These are phyloP conservation scores for Aspergillus terreus DNA, from an alignment of 2,329 filamentous ascomycete genomes.

Conservation along the genomic window DNA sequence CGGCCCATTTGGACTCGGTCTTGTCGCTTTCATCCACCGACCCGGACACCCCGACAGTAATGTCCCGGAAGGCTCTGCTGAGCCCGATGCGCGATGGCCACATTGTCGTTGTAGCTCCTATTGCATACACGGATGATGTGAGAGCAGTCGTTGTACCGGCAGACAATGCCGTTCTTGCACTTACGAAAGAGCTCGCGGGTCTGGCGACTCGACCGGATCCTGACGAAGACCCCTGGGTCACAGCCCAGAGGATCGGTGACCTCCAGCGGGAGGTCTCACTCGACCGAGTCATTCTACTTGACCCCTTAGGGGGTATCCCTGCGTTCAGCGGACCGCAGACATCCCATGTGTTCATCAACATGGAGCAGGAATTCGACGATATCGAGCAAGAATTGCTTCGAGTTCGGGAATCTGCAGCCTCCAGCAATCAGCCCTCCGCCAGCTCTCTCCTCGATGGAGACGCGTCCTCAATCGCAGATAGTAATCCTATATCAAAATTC, in stretches of 20 bases:
- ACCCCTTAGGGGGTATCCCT: slow-evolving; percentile 81
- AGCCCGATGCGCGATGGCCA: slow-evolving; percentile 64
- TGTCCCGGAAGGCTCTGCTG: slow-evolving; percentile 55
- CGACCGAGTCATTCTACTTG: slow-evolving; percentile 84
- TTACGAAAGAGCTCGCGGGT: slow-evolving; percentile 73
- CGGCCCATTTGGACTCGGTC: slow-evolving; percentile 63
- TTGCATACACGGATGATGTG: slow-evolving; percentile 56
- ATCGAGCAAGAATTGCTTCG: slow-evolving; percentile 61
- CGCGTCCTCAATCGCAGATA: slow-evolving; percentile 22
- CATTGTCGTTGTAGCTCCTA: slow-evolving; percentile 65
- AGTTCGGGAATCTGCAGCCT: slow-evolving; percentile 17
- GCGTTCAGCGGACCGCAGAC: slow-evolving; percentile 56
- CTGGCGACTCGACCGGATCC: slow-evolving; percentile 49
- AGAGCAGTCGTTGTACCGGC: slow-evolving; percentile 48
- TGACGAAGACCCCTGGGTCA: slow-evolving; percentile 42
- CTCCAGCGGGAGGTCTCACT: slow-evolving; percentile 58
- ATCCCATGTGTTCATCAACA: slow-evolving; percentile 82
- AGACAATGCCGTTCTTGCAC: slow-evolving; percentile 67
- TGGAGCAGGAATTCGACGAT: slow-evolving; percentile 79
- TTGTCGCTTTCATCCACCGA: slow-evolving; percentile 37
- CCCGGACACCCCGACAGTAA: slow-evolving; percentile 32
- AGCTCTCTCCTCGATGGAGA: slow-evolving; percentile 6
- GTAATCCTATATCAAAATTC: slow-evolving; percentile 42
- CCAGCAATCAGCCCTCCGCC: background rate
- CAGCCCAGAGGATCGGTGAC: slow-evolving; percentile 36